phyloP scores from a whole-genome alignment of 2,329 filamentous ascomycete genomes.

The Falciphora oryzae region DNA sequence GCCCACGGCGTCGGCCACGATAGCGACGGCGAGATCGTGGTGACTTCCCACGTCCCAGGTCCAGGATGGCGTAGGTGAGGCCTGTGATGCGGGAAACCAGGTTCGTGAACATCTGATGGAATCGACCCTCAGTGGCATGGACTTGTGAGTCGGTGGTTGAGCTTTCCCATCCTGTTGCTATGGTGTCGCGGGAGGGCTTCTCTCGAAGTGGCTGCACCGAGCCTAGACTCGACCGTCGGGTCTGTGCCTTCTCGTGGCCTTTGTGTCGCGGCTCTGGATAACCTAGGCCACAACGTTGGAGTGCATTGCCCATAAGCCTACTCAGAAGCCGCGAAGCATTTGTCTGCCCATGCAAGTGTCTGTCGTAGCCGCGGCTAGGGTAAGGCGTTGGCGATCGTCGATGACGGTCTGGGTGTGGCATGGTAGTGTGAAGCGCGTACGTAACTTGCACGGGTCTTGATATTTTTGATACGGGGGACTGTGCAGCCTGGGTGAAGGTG shows the following conservation, averaged over 20 bases:
- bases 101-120: background rate
- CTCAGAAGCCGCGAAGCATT: conserved; percentile 1
- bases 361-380: background rate
- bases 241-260: background rate
- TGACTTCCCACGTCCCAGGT: background rate
- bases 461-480: no score
- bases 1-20: background rate
- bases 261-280: no score
- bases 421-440: background rate
- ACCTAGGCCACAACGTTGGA: no score
- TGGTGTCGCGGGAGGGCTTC: background rate
- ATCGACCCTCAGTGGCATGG: background rate
- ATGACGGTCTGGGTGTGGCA: background rate
- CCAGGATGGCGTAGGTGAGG: background rate
- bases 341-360: background rate
- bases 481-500: background rate
- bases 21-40: no score
- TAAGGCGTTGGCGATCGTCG: conserved; percentile 7
- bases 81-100: background rate
- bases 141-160: background rate
- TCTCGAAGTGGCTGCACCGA: background rate
- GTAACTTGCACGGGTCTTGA: background rate
- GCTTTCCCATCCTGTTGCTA: background rate
- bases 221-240: background rate
- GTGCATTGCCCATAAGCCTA: background rate